Percentiles rank a stretch among this genome's conserved stretches.
Evolutionary conservation across 768 basidiomycete species (phyloP).

Genomic region (Mycena rebaudengoi): DNA sequence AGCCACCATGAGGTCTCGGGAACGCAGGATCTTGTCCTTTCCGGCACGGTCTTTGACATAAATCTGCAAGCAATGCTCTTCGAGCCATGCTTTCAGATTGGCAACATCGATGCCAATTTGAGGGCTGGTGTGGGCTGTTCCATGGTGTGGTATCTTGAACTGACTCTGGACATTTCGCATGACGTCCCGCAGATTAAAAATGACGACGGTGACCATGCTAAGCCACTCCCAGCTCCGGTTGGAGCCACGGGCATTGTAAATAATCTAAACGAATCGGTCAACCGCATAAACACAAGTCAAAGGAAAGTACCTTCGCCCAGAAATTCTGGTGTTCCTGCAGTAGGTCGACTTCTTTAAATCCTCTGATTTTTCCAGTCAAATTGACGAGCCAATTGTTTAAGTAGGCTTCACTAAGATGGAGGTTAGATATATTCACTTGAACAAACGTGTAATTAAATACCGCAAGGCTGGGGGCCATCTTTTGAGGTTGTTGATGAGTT

Average conservation of each 20-base stretch:
- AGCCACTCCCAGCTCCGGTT: slow-evolving; percentile 27
- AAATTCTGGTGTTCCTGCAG: slow-evolving; percentile 41
- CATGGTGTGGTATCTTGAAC: too few relatives aligned
- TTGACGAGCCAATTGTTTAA: slow-evolving; percentile 41
- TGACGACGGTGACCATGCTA: slow-evolving; percentile 18
- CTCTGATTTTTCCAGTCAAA: slow-evolving; percentile 27
- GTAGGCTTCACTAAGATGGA: slow-evolving; percentile 21
- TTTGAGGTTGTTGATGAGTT: slow-evolving; percentile 10
- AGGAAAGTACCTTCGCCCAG: slow-evolving; percentile 34
- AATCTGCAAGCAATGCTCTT: too few relatives aligned
- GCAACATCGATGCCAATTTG: too few relatives aligned
- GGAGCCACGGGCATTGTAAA: slow-evolving; percentile 15
- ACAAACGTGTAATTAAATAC: neutral
- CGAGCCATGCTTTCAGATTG: too few relatives aligned
- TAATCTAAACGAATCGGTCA: neutral
- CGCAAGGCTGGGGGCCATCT: slow-evolving; percentile 1
- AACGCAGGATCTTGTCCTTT: too few relatives aligned
- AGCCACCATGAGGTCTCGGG: too few relatives aligned
- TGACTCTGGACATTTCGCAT: too few relatives aligned
- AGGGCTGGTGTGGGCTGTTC: too few relatives aligned
- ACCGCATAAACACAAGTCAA: neutral
- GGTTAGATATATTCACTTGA: too few relatives aligned
- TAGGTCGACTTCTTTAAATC: slow-evolving; percentile 39
- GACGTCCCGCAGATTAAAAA: too few relatives aligned
- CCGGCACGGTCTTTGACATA: too few relatives aligned